Evolutionary conservation across 202 grass and related monocot genomes (phyloP).

Genomic region (Setaria italica): DNA sequence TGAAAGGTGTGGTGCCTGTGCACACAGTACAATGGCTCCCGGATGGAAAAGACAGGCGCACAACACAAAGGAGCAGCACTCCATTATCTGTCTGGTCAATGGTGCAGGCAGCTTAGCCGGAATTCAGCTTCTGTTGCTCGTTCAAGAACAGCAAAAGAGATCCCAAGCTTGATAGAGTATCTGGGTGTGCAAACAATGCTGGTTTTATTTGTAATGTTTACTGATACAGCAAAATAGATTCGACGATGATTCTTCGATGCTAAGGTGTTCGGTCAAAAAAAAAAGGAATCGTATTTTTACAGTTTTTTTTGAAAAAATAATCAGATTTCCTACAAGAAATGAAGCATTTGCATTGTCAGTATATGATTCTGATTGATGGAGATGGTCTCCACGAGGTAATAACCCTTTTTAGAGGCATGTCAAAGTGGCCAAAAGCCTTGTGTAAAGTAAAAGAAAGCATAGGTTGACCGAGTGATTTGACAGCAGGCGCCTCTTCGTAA

Average conservation of each 20-base stretch:
- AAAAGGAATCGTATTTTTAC: not conserved
- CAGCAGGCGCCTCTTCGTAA: not conserved
- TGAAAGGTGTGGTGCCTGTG: constrained; percentile 32
- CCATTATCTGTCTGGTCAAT: constrained; percentile 23
- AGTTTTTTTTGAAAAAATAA: not conserved
- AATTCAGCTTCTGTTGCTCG: not conserved
- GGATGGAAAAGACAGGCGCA: not conserved
- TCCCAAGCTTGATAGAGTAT: constrained; percentile 20
- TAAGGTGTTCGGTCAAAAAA: no score
- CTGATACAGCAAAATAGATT: no score
- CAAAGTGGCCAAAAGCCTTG: not conserved
- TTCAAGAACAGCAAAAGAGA: constrained; percentile 37
- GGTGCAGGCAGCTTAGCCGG: constrained; percentile 23
- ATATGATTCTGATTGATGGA: not conserved
- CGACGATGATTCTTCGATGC: no score
- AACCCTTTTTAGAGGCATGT: not conserved
- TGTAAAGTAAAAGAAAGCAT: constrained; percentile 17
- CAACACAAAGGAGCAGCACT: constrained; percentile 1
- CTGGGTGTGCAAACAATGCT: not conserved
- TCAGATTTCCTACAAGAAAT: not conserved
- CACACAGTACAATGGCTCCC: constrained; percentile 29
- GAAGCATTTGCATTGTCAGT: not conserved
- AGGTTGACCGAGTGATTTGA: constrained; percentile 3
- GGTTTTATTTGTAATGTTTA: not conserved
- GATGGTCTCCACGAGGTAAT: not conserved